Evolutionary conservation across 1,284 basidiomycete species (phyloP).

Genomic region (Hemileia vastatrix): DNA sequence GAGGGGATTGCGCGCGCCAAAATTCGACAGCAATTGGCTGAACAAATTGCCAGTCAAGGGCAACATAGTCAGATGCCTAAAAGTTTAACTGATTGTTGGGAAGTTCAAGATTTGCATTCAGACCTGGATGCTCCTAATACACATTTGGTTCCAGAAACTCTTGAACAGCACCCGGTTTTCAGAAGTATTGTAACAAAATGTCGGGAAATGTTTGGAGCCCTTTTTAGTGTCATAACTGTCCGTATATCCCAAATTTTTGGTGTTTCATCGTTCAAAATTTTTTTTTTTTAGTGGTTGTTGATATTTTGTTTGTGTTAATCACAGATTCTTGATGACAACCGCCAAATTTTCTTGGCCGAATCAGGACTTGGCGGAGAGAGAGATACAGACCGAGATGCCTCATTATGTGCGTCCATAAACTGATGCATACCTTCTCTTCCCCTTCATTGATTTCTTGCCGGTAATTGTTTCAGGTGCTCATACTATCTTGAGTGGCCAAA

Average conservation of each 20-base stretch:
- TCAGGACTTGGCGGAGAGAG: conserved; percentile 9
- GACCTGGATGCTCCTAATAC: not conserved
- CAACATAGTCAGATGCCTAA: conserved; percentile 4
- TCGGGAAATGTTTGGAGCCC: conserved; percentile 30
- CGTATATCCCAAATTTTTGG: too few species aligned
- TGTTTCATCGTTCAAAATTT: not conserved
- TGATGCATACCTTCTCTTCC: not conserved
- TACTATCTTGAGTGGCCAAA: not conserved
- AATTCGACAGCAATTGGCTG: not conserved
- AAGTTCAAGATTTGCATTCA: not conserved
- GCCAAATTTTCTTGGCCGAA: conserved; percentile 35
- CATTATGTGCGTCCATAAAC: conserved; percentile 4
- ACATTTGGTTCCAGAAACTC: conserved; percentile 11
- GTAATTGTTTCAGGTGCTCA: not conserved
- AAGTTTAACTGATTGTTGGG: conserved; percentile 13
- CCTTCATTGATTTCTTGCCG: not conserved
- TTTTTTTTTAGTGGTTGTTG: not conserved
- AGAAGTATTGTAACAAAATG: conserved; percentile 31
- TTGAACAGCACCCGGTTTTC: conserved; percentile 27
- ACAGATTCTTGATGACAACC: conserved; percentile 31
- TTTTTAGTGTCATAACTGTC: conserved; percentile 32
- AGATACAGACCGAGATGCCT: conserved; percentile 10
- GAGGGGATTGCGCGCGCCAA: not conserved
- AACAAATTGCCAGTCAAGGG: conserved; percentile 9
- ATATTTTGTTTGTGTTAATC: not conserved